Evolutionary conservation across 306 rosid genomes (phyloP).

Genomic region (Gastrolobium villosum): DNA sequence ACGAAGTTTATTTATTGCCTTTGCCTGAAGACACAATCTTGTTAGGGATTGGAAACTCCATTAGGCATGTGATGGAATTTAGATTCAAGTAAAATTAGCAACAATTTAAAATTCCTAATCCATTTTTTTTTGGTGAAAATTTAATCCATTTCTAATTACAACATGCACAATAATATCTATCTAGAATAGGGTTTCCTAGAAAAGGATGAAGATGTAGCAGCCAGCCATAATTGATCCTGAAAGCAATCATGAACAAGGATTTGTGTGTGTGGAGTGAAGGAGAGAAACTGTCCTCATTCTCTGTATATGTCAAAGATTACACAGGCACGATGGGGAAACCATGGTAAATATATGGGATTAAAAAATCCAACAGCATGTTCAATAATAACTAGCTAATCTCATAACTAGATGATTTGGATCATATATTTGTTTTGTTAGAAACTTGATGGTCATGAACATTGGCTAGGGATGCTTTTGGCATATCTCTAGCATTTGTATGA

Average conservation of each 20-base stretch:
- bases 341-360: not conserved
- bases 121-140: too few relatives aligned
- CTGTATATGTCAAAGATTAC: not conserved
- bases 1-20: constrained; percentile 23
- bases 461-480: constrained; percentile 13
- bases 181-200: constrained; percentile 11
- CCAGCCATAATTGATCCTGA: constrained; percentile 2
- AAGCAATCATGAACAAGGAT: not conserved
- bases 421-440: not conserved
- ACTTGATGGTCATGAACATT: constrained; percentile 6
- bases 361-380: constrained; percentile 18
- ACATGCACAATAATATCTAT: not conserved
- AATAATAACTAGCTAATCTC: constrained; percentile 25
- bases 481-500: constrained; percentile 11
- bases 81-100: not conserved
- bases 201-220: not conserved
- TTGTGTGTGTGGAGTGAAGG: not conserved
- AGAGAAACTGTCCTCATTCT: not conserved
- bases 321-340: not conserved
- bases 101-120: not conserved
- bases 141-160: not conserved
- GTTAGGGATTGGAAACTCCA: constrained; percentile 35
- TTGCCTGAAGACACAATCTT: constrained; percentile 8
- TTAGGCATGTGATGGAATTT: constrained; percentile 10
- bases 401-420: constrained; percentile 16